Evolutionary conservation across 1,139 yeast genomes (phyloP).

Genomic region (Candida tunisiensis): DNA sequence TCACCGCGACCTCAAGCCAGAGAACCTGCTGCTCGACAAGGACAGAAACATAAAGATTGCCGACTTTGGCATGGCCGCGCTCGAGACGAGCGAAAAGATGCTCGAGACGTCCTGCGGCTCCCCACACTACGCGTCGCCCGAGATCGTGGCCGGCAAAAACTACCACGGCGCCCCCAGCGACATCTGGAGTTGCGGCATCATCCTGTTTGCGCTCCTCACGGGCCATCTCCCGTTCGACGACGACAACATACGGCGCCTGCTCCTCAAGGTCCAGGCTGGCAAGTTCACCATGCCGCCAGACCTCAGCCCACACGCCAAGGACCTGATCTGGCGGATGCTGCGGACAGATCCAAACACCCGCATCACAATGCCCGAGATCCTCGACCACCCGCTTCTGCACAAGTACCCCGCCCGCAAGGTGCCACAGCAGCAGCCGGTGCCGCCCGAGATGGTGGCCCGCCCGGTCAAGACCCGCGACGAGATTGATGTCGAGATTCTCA

Average conservation of each 20-base stretch:
- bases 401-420: conserved; percentile 38
- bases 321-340: conserved; percentile 68
- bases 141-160: conserved; percentile 83
- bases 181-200: conserved; percentile 98
- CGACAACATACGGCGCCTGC: conserved; percentile 72
- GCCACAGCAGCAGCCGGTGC: conserved; percentile 3
- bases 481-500: conserved; percentile 69
- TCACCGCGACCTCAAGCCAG: conserved; percentile 94
- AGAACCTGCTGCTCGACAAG: conserved; percentile 73
- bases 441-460: conserved; percentile 16
- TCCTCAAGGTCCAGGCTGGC: conserved; percentile 85
- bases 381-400: conserved; percentile 60
- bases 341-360: conserved; percentile 66
- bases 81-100: conserved; percentile 70
- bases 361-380: conserved; percentile 55
- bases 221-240: conserved; percentile 97
- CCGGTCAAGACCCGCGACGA: conserved; percentile 36
- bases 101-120: conserved; percentile 95
- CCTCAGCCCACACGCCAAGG: conserved; percentile 69
- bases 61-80: conserved; percentile 99
- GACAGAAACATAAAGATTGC: conserved; percentile 87
- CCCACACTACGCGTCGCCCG: conserved; percentile 98
- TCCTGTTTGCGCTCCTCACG: conserved; percentile 78
- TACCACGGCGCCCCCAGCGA: conserved; percentile 97
- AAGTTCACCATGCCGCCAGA: conserved; percentile 69